Evolutionary conservation across 2,329 filamentous ascomycete genomes (phyloP).

Genomic region (Trichoderma pleuroti): DNA sequence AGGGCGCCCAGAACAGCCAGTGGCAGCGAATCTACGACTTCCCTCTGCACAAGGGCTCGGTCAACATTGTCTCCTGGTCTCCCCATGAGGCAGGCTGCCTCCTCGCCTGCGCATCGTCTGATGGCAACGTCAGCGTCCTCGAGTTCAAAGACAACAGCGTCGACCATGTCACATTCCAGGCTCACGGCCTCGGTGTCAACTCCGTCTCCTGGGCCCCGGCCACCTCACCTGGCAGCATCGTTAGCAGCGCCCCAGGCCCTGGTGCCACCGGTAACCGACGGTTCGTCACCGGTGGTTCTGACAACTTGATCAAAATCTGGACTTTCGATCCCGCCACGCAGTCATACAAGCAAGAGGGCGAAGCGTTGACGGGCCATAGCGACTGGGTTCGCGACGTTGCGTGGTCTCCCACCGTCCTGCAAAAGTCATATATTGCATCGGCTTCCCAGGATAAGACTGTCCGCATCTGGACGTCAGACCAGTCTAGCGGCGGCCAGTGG

Average conservation of each 20-base stretch:
- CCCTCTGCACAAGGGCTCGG: slow-evolving; percentile 87
- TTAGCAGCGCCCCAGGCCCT: slow-evolving; percentile 64
- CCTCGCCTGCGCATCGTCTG: slow-evolving; percentile 88
- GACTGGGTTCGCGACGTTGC: slow-evolving; percentile 98
- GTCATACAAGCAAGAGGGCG: slow-evolving; percentile 59
- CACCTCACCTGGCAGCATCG: slow-evolving; percentile 76
- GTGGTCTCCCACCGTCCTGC: slow-evolving; percentile 91
- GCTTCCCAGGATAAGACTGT: slow-evolving; percentile 97
- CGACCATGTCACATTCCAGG: slow-evolving; percentile 83
- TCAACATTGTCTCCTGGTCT: slow-evolving; percentile 97
- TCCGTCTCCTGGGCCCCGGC: slow-evolving; percentile 93
- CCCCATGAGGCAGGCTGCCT: slow-evolving; percentile 94
- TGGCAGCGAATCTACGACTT: slow-evolving; percentile 93
- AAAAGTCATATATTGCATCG: slow-evolving; percentile 94
- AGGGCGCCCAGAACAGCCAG: slow-evolving; percentile 52
- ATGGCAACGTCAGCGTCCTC: slow-evolving; percentile 88
- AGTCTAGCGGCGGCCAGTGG: slow-evolving; percentile 66
- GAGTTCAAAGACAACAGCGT: slow-evolving; percentile 97
- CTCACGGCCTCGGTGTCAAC: slow-evolving; percentile 92
- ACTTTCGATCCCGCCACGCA: slow-evolving; percentile 64
- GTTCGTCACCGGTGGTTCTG: slow-evolving; percentile 92
- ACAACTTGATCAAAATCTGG: slow-evolving; percentile 95
- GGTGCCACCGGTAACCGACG: slow-evolving; percentile 65
- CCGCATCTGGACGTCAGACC: slow-evolving; percentile 86
- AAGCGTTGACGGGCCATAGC: slow-evolving; percentile 72